These are phyloP conservation scores for Eucommia ulmoides DNA, from an alignment of 257 asterid genomes.

Conservation along the genomic window DNA sequence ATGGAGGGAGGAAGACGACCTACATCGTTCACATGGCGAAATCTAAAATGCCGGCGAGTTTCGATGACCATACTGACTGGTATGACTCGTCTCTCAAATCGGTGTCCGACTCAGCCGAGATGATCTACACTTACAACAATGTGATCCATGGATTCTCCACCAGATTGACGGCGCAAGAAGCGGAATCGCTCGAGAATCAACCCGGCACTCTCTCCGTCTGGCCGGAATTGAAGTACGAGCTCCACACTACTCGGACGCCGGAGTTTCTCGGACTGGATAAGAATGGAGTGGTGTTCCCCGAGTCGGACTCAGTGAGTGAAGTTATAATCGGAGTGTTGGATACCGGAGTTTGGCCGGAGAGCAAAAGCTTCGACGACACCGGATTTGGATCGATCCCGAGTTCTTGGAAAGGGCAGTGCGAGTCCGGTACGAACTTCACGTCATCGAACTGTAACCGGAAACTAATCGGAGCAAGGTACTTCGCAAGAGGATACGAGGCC, in stretches of 20 bases:
- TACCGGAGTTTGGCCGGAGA: constrained; percentile 94
- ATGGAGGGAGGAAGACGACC: constrained; percentile 18
- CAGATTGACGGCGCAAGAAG: constrained; percentile 44
- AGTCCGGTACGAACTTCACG: constrained; percentile 55
- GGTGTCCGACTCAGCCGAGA: constrained; percentile 56
- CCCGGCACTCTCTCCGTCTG: constrained; percentile 57
- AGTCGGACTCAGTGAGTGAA: constrained; percentile 37
- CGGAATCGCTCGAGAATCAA: constrained; percentile 25
- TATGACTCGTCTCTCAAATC: constrained; percentile 66
- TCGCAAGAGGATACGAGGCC: constrained; percentile 66
- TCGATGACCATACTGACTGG: constrained; percentile 49
- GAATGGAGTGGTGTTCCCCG: constrained; percentile 48
- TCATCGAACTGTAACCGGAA: constrained; percentile 48
- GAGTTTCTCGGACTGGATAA: constrained; percentile 59
- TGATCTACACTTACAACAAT: constrained; percentile 53
- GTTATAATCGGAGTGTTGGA: constrained; percentile 71
- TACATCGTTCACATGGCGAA: constrained; percentile 82
- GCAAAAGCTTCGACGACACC: constrained; percentile 63
- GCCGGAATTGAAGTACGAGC: constrained; percentile 55
- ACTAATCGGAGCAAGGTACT: constrained; percentile 68
- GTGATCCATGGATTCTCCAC: constrained; percentile 69
- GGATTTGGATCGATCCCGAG: constrained; percentile 61
- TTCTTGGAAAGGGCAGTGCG: constrained; percentile 74
- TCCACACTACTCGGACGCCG: constrained; percentile 91
- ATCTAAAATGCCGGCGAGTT: constrained; percentile 56